phyloP scores from a whole-genome alignment of 2,329 filamentous ascomycete species.

The Xylariaceae sp. region DNA sequence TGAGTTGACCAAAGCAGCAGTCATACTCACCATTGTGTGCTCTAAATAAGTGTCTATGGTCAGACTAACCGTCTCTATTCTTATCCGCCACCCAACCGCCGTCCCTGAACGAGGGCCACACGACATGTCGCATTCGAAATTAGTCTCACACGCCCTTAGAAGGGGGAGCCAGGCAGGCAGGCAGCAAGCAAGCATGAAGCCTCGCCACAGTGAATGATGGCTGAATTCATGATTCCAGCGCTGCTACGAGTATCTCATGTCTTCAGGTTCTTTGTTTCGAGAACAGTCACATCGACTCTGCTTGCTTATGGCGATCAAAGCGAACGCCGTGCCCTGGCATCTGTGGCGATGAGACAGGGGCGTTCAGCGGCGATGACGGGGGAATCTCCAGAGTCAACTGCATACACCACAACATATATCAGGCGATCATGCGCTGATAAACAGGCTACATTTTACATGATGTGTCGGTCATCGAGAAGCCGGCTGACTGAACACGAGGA shows the following conservation, averaged over 20 bases:
- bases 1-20: not conserved
- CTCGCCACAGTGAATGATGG: not conserved
- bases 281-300: not conserved
- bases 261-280: not conserved
- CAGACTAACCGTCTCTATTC: conserved; percentile 16
- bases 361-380: not conserved
- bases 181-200: not conserved
- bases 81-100: conserved; percentile 10
- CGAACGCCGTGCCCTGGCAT: not conserved
- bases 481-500: not conserved
- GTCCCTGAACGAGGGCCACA: conserved; percentile 2
- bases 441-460: not conserved
- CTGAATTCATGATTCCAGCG: not conserved
- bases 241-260: not conserved
- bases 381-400: not conserved
- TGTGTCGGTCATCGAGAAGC: not conserved
- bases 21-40: not conserved
- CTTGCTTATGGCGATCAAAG: not conserved
- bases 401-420: not conserved
- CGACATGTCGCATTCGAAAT: not conserved
- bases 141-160: not conserved
- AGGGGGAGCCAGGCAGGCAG: not conserved
- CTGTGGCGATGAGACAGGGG: not conserved
- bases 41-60: not conserved
- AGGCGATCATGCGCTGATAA: not conserved